Evolutionary conservation across 441 rosid genomes (phyloP).

Genomic region (Pelargonium australe): DNA sequence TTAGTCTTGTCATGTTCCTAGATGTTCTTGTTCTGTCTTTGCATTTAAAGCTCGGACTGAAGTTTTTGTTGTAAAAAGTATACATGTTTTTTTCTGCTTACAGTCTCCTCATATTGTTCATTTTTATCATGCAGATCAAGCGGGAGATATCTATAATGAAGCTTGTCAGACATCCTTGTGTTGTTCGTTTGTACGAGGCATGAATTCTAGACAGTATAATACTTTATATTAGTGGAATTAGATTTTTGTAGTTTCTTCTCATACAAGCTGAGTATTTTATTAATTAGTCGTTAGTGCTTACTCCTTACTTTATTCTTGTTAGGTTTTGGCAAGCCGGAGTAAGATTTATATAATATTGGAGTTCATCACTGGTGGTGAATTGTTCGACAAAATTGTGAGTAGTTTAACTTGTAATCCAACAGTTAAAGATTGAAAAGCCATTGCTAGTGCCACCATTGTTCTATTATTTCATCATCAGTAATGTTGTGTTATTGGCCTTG

Average conservation of each 20-base stretch:
- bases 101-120: neutral
- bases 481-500: slow-evolving; percentile 10
- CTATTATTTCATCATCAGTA: neutral
- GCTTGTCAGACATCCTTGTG: slow-evolving; percentile 92
- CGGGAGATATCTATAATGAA: slow-evolving; percentile 97
- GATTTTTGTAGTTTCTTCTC: slow-evolving; percentile 11
- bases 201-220: slow-evolving; percentile 11
- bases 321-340: slow-evolving; percentile 89
- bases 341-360: slow-evolving; percentile 89
- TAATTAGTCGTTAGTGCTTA: slow-evolving; percentile 4
- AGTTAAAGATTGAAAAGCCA: neutral
- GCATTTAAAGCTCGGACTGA: neutral
- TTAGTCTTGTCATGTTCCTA: neutral
- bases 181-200: slow-evolving; percentile 88
- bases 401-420: slow-evolving; percentile 14
- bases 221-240: neutral
- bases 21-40: neutral
- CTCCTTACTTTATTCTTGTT: slow-evolving; percentile 11
- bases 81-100: neutral
- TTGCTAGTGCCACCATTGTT: slow-evolving; percentile 4
- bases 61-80: too few species aligned
- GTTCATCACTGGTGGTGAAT: slow-evolving; percentile 93
- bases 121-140: slow-evolving; percentile 55
- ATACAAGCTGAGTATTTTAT: slow-evolving; percentile 2
- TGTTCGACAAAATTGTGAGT: slow-evolving; percentile 97